Percentiles rank a stretch among this genome's conserved stretches.
Evolutionary conservation across 352 stramenopile genomes (phyloP).

Genomic region (Globisporangium spiculum): DNA sequence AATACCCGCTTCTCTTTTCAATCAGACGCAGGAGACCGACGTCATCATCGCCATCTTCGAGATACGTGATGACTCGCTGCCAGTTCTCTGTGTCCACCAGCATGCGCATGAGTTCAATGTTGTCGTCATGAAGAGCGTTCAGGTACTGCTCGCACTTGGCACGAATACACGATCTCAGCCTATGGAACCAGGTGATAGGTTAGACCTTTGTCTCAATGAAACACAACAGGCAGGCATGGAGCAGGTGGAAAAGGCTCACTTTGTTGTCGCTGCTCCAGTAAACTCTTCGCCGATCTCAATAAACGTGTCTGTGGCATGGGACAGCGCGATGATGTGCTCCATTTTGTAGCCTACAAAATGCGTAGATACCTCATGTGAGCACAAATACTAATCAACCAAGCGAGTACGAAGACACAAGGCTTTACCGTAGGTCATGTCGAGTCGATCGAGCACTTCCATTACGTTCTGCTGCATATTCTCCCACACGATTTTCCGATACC

Average conservation of each 20-base stretch:
- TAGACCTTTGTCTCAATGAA: background rate
- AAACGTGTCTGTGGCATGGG: slow-evolving; percentile 69
- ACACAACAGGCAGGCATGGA: background rate
- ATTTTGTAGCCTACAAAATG: slow-evolving; percentile 68
- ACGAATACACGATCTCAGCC: slow-evolving; percentile 59
- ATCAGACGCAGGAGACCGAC: slow-evolving; percentile 55
- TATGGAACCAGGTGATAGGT: slow-evolving; percentile 15
- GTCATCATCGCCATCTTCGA: slow-evolving; percentile 45
- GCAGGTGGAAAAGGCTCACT: slow-evolving; percentile 28
- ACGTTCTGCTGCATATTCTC: slow-evolving; percentile 84
- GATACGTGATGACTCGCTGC: slow-evolving; percentile 60
- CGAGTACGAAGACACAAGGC: background rate
- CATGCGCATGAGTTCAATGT: slow-evolving; percentile 79
- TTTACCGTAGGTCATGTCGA: slow-evolving; percentile 71
- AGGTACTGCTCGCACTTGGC: slow-evolving; percentile 85
- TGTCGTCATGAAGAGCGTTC: slow-evolving; percentile 77
- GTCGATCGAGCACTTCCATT: slow-evolving; percentile 62
- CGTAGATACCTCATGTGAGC: background rate
- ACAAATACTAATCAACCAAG: background rate
- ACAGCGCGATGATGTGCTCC: slow-evolving; percentile 84
- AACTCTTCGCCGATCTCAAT: slow-evolving; percentile 88
- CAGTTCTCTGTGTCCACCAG: slow-evolving; percentile 85
- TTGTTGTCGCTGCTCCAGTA: slow-evolving; percentile 58
- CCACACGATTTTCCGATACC: slow-evolving; percentile 84
- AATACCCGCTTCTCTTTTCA: slow-evolving; percentile 76